Conservation (phyloP, 768 basidiomycete species). For the Tulasnella sp. region DNA sequence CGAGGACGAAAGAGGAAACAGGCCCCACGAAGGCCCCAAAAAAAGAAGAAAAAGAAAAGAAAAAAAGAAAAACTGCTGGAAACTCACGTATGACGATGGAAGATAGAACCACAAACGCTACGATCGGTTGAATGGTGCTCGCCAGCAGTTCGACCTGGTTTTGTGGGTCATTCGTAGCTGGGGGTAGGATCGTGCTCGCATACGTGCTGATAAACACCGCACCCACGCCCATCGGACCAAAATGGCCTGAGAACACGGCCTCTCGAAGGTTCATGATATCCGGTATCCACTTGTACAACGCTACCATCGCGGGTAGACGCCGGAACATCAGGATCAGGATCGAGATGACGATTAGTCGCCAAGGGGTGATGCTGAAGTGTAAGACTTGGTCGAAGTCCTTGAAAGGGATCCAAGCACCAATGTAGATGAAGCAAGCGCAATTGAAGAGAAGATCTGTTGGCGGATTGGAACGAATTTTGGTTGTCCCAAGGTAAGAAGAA, state of each 20-base stretch:
- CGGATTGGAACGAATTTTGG: neutral
- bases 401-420: conserved; percentile 98
- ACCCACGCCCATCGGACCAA: conserved; percentile 94
- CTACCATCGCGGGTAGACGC: conserved; percentile 73
- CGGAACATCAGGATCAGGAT: conserved; percentile 73
- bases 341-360: conserved; percentile 76
- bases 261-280: conserved; percentile 92
- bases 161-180: conserved; percentile 38
- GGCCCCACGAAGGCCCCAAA: conserved; percentile 6
- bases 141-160: conserved; percentile 55
- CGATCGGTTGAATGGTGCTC: conserved; percentile 79
- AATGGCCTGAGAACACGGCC: conserved; percentile 90
- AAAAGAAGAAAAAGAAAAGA: neutral
- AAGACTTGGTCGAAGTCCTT: conserved; percentile 52
- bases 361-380: conserved; percentile 57
- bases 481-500: neutral
- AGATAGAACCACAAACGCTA: conserved; percentile 86
- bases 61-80: neutral
- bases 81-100: conserved; percentile 72
- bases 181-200: conserved; percentile 51
- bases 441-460: conserved; percentile 70
- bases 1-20: too few relatives aligned
- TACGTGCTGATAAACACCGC: conserved; percentile 90
- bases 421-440: conserved; percentile 83
- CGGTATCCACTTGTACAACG: conserved; percentile 84